Base-by-base conservation (phyloP, 805 yeast genomes). In the Kodamaea lidongshanica region DNA sequence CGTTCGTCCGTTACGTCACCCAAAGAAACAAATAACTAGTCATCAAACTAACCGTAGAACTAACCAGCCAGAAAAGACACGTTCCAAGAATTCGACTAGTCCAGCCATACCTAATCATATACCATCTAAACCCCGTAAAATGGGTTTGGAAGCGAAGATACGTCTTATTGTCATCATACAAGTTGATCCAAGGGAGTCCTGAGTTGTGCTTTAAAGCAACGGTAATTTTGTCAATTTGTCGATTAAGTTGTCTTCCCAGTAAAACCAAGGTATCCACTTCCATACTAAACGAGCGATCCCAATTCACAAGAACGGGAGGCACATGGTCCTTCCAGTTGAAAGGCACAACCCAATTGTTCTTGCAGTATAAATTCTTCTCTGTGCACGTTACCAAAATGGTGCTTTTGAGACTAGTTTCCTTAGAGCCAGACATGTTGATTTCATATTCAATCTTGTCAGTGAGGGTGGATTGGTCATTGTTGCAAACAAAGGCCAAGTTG, bases 241-340 rank as follows among this genome's bases (percentile, higher is more conserved):
- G n/a, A 16, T 32, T 22, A 18, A 33, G 25, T 3, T 17, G n/a
- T 7, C 15, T 23, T 4, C 44, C 44, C 14, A 12, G 12, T 12
- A 25, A 16, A 5, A 27, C 30, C 15, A 31, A 20, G 12, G 22
- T 25, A 27, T 32, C 26, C 13, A 47, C 33, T 12, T 33, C 23
- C n/a, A 47, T 16, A 11, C 30, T 30, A 8, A 39, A 36, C 17
- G 33, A 33, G 21, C 39, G 42, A 23, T 45, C 32, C 25, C 45
- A 37, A 27, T 52, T 41, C 8, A 52, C 51, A 16, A 56, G 22
- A 1, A 49, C 22, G 0, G 70, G 70, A 1, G 65, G 58, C 4
- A 50, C 48, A 63, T 64, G 62, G 35, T 47, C 50, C 29, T 58
- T 45, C 24, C 59, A 44, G 33, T 56, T 52, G 41, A 52, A 62